These are phyloP conservation scores for Solanum corneliomulleri DNA, from an alignment of 257 asterid species.

Conservation along the genomic window DNA sequence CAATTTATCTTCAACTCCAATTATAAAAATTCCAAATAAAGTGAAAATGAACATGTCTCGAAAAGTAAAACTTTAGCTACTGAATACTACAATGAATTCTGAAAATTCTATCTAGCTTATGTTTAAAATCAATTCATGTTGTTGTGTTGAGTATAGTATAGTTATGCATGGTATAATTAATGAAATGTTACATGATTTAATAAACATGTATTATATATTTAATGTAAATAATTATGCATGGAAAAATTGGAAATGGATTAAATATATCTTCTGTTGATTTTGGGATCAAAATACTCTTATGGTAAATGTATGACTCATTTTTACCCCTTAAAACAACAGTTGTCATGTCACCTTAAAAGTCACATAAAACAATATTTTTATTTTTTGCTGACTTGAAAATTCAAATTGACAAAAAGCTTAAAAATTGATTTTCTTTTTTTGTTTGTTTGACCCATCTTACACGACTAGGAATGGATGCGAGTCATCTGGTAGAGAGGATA, in stretches of 20 bases:
- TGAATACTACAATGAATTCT: too few relatives aligned
- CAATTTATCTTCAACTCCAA: not conserved
- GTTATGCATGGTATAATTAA: not conserved
- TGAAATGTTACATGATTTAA: not conserved
- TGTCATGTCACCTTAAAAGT: too few relatives aligned
- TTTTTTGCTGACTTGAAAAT: too few relatives aligned
- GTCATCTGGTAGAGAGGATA: conserved; percentile 85
- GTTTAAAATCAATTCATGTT: too few relatives aligned
- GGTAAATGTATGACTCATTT: not conserved
- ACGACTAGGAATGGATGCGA: not conserved
- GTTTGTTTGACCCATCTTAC: not conserved
- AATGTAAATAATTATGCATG: too few relatives aligned
- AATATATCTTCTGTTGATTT: not conserved
- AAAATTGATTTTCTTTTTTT: not conserved
- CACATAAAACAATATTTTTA: not conserved
- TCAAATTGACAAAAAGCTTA: not conserved
- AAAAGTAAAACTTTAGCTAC: not conserved
- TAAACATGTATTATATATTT: too few relatives aligned
- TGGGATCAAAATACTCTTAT: not conserved
- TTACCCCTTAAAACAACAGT: not conserved
- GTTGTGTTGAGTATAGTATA: not conserved
- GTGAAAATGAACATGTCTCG: not conserved
- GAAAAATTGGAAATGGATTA: not conserved
- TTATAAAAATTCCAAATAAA: not conserved
- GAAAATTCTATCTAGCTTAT: not conserved